Percentiles rank a stretch among this genome's conserved stretches.
Conservation (phyloP, 2,329 filamentous ascomycete species). For the Polychaeton citri region DNA sequence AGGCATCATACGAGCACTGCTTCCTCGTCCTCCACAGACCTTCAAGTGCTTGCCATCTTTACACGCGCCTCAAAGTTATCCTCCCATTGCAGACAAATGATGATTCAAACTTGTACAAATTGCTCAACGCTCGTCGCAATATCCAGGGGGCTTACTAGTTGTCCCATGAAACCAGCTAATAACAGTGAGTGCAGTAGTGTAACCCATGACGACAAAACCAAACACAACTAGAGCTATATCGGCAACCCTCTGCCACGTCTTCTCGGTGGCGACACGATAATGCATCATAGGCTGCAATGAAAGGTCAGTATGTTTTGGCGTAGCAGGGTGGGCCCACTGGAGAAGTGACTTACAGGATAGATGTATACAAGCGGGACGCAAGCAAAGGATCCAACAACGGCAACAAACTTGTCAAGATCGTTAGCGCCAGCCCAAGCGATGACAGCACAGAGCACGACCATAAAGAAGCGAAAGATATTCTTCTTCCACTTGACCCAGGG, state of each 20-base stretch:
- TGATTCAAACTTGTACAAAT: background rate
- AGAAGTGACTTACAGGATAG: slow-evolving; percentile 84
- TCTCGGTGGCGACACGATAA: slow-evolving; percentile 64
- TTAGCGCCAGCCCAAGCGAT: slow-evolving; percentile 89
- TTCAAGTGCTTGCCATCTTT: no score
- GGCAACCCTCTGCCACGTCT: slow-evolving; percentile 49
- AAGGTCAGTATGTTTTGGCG: no score
- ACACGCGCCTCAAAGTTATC: no score
- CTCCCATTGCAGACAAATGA: no score
- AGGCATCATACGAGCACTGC: no score
- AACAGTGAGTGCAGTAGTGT: slow-evolving; percentile 78
- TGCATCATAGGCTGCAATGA: slow-evolving; percentile 70
- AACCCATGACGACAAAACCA: slow-evolving; percentile 75
- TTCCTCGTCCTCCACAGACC: no score
- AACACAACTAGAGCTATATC: slow-evolving; percentile 71
- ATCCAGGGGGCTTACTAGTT: slow-evolving; percentile 41
- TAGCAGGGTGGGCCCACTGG: no score
- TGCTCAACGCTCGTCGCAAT: slow-evolving; percentile 49
- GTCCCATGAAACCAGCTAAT: slow-evolving; percentile 65
- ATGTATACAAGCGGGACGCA: slow-evolving; percentile 96
- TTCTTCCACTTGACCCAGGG: slow-evolving; percentile 99
- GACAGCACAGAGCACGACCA: slow-evolving; percentile 72
- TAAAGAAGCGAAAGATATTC: slow-evolving; percentile 88
- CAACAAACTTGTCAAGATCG: slow-evolving; percentile 93
- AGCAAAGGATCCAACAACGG: slow-evolving; percentile 90